phyloP scores from a whole-genome alignment of 2,329 filamentous ascomycete species.

The Calonectria crousiana region DNA sequence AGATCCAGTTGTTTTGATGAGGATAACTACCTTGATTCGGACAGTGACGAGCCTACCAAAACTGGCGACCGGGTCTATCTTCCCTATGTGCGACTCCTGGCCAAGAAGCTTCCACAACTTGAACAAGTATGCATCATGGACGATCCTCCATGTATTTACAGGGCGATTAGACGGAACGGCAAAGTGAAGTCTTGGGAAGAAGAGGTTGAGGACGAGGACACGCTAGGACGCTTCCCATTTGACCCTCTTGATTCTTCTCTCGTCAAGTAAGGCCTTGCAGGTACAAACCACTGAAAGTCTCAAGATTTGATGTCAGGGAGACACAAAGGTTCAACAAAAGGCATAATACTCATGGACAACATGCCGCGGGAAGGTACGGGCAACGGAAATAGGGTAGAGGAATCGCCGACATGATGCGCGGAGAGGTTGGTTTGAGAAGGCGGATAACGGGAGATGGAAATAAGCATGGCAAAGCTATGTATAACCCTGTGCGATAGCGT shows the following conservation, averaged over 20 bases:
- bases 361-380: no score
- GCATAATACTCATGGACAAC: neutral
- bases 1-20: neutral
- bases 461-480: no score
- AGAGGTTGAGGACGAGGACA: neutral
- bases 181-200: neutral
- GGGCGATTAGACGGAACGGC: neutral
- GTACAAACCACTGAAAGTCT: neutral
- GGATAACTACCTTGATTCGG: no score
- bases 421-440: neutral
- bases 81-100: accelerated
- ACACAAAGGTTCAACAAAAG: neutral
- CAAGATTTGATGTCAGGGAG: accelerated
- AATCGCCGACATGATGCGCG: neutral
- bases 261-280: accelerated
- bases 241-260: neutral
- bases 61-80: accelerated
- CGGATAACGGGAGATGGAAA: neutral
- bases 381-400: neutral
- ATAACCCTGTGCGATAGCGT: no score
- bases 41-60: no score
- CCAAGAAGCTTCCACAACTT: neutral
- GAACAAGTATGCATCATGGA: neutral
- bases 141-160: neutral
- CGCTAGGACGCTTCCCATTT: neutral